phyloP scores from a whole-genome alignment of 2,329 filamentous ascomycete species.

The Fusarium chaquense region DNA sequence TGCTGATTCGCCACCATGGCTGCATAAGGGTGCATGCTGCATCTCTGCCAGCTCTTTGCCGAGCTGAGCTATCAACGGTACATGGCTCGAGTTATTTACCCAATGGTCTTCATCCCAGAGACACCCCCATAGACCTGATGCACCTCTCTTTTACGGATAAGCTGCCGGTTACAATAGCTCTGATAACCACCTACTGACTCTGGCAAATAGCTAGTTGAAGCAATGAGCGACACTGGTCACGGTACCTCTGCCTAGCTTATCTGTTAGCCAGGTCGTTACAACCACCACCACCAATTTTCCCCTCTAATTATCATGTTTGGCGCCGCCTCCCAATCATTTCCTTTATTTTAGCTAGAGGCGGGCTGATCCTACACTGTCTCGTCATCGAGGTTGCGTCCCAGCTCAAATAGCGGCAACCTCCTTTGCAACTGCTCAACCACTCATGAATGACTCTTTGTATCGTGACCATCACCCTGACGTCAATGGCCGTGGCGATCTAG shows the following conservation, averaged over 20 bases:
- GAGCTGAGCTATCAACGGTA: conserved; percentile 30
- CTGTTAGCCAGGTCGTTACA: conserved; percentile 29
- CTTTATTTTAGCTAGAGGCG: conserved; percentile 12
- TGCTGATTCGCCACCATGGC: conserved; percentile 30
- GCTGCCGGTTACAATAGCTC: conserved; percentile 15
- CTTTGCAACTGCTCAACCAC: conserved; percentile 14
- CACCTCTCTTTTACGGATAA: conserved; percentile 7
- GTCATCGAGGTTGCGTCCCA: conserved; percentile 25
- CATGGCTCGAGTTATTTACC: conserved; percentile 6
- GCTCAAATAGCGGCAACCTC: conserved; percentile 28
- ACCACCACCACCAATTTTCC: conserved; percentile 18
- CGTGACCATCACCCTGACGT: conserved; percentile 49
- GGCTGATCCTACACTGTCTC: conserved; percentile 35
- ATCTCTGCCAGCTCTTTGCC: conserved; percentile 12
- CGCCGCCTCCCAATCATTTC: conserved; percentile 30
- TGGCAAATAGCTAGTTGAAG: conserved; percentile 23
- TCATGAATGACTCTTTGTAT: conserved; percentile 27
- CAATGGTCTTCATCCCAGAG: conserved; percentile 25
- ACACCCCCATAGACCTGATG: conserved; percentile 20
- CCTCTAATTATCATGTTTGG: neutral
- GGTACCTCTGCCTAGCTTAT: conserved; percentile 37
- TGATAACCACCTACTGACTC: conserved; percentile 2
- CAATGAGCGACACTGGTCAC: conserved; percentile 28
- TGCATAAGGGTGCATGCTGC: conserved; percentile 1
- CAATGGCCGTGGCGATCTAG: conserved; percentile 42